Evolutionary conservation across 371 early-diverging fungal species (phyloP).

Genomic region (Syncephalastrum sp.): DNA sequence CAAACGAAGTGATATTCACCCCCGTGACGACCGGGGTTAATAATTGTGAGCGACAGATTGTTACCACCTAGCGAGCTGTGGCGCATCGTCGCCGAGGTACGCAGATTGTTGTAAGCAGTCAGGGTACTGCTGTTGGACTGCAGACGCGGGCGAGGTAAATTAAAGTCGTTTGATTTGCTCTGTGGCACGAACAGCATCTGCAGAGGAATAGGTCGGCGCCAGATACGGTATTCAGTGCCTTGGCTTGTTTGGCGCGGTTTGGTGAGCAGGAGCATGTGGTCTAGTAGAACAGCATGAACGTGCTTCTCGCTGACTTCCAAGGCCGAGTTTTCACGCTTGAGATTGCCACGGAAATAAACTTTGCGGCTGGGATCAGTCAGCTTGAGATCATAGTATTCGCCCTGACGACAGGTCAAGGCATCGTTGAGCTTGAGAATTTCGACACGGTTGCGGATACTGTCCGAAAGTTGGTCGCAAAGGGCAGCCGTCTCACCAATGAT

Average conservation of each 20-base stretch:
- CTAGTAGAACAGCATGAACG: slow-evolving; percentile 73
- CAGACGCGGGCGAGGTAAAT: slow-evolving; percentile 7
- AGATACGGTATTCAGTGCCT: slow-evolving; percentile 51
- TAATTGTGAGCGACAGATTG: slow-evolving; percentile 11
- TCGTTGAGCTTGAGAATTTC: slow-evolving; percentile 15
- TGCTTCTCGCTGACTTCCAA: slow-evolving; percentile 58
- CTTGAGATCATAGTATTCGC: slow-evolving; percentile 58
- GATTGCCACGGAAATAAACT: slow-evolving; percentile 70
- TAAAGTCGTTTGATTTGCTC: slow-evolving; percentile 9
- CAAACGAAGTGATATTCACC: slow-evolving; percentile 12
- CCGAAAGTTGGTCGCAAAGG: slow-evolving; percentile 25
- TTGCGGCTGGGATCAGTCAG: slow-evolving; percentile 66
- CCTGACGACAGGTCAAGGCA: slow-evolving; percentile 35
- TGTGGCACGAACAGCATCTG: slow-evolving; percentile 36
- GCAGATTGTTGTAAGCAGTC: slow-evolving; percentile 1
- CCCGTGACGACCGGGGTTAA: slow-evolving; percentile 21
- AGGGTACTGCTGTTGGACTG: slow-evolving; percentile 3
- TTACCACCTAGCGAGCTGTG: not conserved
- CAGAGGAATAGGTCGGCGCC: slow-evolving; percentile 57
- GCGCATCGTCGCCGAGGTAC: slow-evolving; percentile 5
- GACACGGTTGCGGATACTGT: slow-evolving; percentile 9
- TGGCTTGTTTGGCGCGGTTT: slow-evolving; percentile 45
- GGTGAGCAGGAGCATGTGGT: slow-evolving; percentile 78
- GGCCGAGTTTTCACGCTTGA: slow-evolving; percentile 57
- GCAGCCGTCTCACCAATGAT: slow-evolving; percentile 19